These are phyloP conservation scores for Venturia pyrina DNA, from an alignment of 2,329 filamentous ascomycete genomes.

Conservation along the genomic window DNA sequence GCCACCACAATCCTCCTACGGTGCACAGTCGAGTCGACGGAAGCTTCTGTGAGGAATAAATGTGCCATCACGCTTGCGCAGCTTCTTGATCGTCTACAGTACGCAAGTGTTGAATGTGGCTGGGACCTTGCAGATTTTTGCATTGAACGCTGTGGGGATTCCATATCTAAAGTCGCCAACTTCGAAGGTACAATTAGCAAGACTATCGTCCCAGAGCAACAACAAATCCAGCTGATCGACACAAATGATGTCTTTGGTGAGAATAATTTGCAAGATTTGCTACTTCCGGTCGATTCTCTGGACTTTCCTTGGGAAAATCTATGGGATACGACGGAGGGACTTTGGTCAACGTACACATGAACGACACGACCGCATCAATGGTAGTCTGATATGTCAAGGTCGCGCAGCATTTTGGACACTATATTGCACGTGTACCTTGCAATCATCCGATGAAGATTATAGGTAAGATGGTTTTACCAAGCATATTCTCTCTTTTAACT, in stretches of 20 bases:
- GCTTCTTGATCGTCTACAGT: conserved; percentile 37
- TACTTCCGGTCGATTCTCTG: conserved; percentile 24
- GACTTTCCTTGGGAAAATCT: conserved; percentile 28
- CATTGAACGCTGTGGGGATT: conserved; percentile 33
- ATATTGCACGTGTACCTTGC: background rate
- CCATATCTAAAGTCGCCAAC: conserved; percentile 26
- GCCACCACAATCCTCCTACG: conserved; percentile 44
- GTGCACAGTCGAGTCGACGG: conserved; percentile 41
- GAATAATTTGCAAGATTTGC: conserved; percentile 21
- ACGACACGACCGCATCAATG: background rate
- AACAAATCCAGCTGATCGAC: background rate
- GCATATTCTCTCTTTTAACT: background rate
- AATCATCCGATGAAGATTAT: background rate
- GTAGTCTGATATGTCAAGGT: background rate
- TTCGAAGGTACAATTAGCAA: conserved; percentile 17
- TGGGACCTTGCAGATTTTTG: conserved; percentile 49
- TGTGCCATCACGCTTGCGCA: conserved; percentile 39
- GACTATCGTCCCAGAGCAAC: background rate
- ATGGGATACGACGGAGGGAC: conserved; percentile 26
- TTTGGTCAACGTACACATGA: conserved; percentile 12
- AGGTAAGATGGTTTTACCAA: background rate
- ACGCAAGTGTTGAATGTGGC: conserved; percentile 38
- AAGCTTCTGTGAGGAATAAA: conserved; percentile 34
- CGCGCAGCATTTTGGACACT: background rate
- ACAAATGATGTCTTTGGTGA: conserved; percentile 17